These are phyloP conservation scores for Botrytis sinoallii DNA, from an alignment of 2,329 filamentous ascomycete genomes.

Conservation along the genomic window DNA sequence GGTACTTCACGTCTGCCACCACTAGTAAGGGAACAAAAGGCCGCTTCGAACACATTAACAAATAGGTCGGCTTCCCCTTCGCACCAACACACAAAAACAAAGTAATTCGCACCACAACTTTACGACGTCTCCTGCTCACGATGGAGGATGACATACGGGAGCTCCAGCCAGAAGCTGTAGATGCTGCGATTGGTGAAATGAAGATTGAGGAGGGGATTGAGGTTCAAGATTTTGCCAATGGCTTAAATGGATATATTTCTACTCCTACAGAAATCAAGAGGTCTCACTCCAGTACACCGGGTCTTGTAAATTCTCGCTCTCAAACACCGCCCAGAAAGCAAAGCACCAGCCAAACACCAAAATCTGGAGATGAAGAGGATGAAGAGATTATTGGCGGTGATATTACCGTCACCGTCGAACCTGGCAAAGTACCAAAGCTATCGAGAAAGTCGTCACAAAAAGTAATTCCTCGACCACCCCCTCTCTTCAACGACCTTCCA, in stretches of 20 bases:
- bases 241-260: constrained; percentile 26
- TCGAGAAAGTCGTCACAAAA: constrained; percentile 74
- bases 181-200: constrained; percentile 37
- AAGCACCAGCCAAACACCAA: constrained; percentile 34
- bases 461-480: constrained; percentile 56
- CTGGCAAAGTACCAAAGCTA: constrained; percentile 66
- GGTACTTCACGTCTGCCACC: constrained; percentile 8
- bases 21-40: constrained; percentile 7
- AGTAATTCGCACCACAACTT: constrained; percentile 12
- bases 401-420: constrained; percentile 61
- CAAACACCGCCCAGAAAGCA: constrained; percentile 31
- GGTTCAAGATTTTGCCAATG: constrained; percentile 28
- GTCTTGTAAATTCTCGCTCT: constrained; percentile 27
- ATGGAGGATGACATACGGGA: constrained; percentile 37
- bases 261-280: constrained; percentile 25
- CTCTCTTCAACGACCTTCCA: constrained; percentile 70
- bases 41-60: constrained; percentile 13
- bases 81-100: constrained; percentile 12
- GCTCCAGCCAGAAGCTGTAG: constrained; percentile 33
- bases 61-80: constrained; percentile 14
- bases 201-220: constrained; percentile 34
- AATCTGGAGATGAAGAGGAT: constrained; percentile 39
- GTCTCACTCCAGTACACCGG: constrained; percentile 33
- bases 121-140: constrained; percentile 13
- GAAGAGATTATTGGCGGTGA: constrained; percentile 56